A percentile compares a stretch with the other conserved stretches of the same genome.
phyloP scores from a whole-genome alignment of 495 filamentous ascomycete species.

The Aeminium ludgeri region DNA sequence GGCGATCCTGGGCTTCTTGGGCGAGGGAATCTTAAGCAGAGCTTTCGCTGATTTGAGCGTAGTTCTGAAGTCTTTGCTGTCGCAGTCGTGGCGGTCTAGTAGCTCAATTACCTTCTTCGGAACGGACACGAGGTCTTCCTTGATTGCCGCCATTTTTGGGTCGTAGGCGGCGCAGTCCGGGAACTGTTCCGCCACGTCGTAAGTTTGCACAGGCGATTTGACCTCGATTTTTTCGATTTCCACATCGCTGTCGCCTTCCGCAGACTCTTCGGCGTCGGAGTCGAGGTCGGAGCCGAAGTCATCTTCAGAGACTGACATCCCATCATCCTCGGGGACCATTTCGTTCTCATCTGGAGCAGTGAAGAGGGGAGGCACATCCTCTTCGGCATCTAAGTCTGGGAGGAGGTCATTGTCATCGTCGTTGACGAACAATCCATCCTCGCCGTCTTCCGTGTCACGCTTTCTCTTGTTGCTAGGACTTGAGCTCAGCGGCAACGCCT shows the following conservation, averaged over 20 bases:
- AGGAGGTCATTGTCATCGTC: not conserved
- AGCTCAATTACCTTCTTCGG: not conserved
- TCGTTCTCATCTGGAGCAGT: not conserved
- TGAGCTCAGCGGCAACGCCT: too few species aligned
- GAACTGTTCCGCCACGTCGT: constrained; percentile 1
- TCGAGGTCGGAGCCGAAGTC: constrained; percentile 1
- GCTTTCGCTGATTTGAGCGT: not conserved
- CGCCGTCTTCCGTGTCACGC: too few species aligned
- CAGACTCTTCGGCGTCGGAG: too few species aligned
- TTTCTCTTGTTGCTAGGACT: too few species aligned
- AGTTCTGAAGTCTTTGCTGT: not conserved
- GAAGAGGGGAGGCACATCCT: not conserved
- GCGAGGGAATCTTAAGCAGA: not conserved
- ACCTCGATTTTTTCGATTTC: not conserved
- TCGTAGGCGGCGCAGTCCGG: constrained; percentile 8
- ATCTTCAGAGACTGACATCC: not conserved
- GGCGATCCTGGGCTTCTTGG: constrained; percentile 3
- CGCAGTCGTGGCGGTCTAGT: not conserved
- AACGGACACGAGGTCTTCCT: not conserved
- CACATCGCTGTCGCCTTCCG: not conserved
- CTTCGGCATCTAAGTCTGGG: not conserved
- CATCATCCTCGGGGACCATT: not conserved
- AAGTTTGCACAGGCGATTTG: not conserved
- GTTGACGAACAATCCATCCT: not conserved
- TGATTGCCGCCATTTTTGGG: not conserved